Conservation (phyloP, 2,329 filamentous ascomycete genomes). For the Trichoderma koningiopsis region DNA sequence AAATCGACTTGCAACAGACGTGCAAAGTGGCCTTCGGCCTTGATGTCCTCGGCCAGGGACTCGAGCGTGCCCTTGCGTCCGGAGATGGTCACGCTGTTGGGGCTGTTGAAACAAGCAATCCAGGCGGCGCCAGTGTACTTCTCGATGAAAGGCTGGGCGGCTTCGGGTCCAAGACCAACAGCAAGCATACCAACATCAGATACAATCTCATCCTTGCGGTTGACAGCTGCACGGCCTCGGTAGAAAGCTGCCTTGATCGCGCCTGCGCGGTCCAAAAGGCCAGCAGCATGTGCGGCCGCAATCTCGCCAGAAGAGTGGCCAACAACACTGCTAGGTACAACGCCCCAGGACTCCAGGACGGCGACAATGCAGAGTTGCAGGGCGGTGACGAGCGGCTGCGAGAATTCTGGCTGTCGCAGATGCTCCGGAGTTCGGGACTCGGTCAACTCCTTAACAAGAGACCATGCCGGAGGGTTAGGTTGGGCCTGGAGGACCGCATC, state of each 20-base stretch:
- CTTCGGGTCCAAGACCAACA: background rate
- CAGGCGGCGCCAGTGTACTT: no score
- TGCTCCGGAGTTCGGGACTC: background rate
- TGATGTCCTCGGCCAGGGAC: background rate
- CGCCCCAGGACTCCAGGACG: slow-evolving; percentile 36
- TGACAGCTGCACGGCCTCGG: background rate
- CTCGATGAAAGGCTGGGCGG: no score
- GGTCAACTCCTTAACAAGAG: background rate
- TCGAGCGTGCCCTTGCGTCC: background rate
- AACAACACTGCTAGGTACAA: slow-evolving; percentile 40
- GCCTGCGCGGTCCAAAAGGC: slow-evolving; percentile 38
- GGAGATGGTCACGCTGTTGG: background rate
- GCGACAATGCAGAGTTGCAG: slow-evolving; percentile 30
- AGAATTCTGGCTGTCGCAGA: slow-evolving; percentile 32
- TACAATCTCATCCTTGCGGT: background rate
- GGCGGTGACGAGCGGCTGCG: slow-evolving; percentile 37
- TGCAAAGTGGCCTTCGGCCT: background rate
- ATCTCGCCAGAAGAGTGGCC: slow-evolving; percentile 56
- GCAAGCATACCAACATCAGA: background rate
- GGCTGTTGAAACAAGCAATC: background rate
- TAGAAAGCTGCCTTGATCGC: slow-evolving; percentile 28
- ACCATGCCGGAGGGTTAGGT: background rate
- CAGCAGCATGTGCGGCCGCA: slow-evolving; percentile 51
- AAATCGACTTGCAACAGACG: slow-evolving; percentile 7
- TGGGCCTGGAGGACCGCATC: background rate